Evolutionary conservation across 2,329 filamentous ascomycete genomes (phyloP), one percentile per base, ranked within the genome.

Genomic region (Alternaria sp.): DNA sequence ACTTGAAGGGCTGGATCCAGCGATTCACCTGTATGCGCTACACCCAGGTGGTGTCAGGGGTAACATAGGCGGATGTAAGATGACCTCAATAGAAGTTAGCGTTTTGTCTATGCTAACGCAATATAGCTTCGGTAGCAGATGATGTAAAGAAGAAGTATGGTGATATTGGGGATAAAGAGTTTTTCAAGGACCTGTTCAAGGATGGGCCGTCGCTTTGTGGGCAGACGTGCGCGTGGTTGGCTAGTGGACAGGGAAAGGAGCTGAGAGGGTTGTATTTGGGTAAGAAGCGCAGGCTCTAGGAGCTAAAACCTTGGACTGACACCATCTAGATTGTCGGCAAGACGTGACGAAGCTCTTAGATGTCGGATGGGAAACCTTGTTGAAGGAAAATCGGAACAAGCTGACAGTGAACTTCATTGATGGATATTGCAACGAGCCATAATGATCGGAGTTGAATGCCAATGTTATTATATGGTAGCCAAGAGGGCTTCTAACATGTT

Each of bases 361-460:
- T 7, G 61, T 64, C 13, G 72, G 72, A n/a, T 53, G 71, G 3
- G 65, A 69, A n/a, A 64, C 58, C 0, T 31, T 73, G 28, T 40
- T 72, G 29, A 72, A 72, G 39, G 68, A 72, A 37, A 73, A 64
- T 40, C 56, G 61, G 11, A 74, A 74, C 39, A 68, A 57, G 5
- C 54, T 73, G 55, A 70, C 67, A 2, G 69, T 74, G 0, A 72
- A 74, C 34, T 74, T 74, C 39, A 50, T 74, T 9, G 72, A 73
- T 10, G 72, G 72, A 0, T 73, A 73, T 45, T 58, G 56, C 24
- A 73, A 74, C 44, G 71, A 74, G 51, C 71, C 69, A n/a, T 74
- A 59, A 45, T 13, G 11, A 2, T 24, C 2, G 21, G 28, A 17
- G 29, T 14, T 0, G 1, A 21, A 6, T 9, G 1, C n/a, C 13